Percentiles rank a stretch among this genome's conserved stretches.
Conservation (phyloP, 129 eudicot genomes). For the Scalesia atractyloides region DNA sequence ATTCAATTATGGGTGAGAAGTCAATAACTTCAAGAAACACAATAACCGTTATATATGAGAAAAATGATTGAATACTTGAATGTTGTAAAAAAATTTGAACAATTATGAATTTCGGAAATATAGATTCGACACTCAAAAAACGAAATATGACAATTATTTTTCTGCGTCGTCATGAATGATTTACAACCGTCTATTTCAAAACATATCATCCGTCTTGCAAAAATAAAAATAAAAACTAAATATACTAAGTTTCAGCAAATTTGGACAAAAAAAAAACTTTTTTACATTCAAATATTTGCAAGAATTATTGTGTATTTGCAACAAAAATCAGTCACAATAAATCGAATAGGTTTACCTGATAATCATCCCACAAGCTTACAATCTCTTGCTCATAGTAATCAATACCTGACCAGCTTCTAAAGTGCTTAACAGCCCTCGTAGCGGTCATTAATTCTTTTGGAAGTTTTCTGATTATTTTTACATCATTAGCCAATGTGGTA, state of each 20-base stretch:
- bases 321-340: not conserved
- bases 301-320: not conserved
- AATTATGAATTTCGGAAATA: not conserved
- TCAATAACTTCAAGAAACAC: conserved; percentile 7
- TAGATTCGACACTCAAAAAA: not conserved
- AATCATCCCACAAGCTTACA: conserved; percentile 79
- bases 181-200: not conserved
- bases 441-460: conserved; percentile 72
- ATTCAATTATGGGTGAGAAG: not conserved
- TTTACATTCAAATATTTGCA: not conserved
- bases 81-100: not conserved
- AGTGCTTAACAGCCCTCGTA: conserved; percentile 92
- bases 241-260: not conserved
- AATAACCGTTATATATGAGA: not conserved
- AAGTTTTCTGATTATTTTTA: conserved; percentile 67
- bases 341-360: conserved; percentile 54
- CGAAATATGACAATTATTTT: not conserved
- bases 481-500: conserved; percentile 69
- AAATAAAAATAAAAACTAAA: not conserved
- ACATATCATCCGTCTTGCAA: not conserved
- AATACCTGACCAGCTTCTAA: conserved; percentile 95
- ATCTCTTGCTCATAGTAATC: conserved; percentile 87
- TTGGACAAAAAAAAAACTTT: not conserved
- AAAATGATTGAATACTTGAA: not conserved
- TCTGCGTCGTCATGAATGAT: not conserved